These are phyloP conservation scores for Monosporascus sp. DNA, from an alignment of 2,329 filamentous ascomycete species.

Conservation along the genomic window DNA sequence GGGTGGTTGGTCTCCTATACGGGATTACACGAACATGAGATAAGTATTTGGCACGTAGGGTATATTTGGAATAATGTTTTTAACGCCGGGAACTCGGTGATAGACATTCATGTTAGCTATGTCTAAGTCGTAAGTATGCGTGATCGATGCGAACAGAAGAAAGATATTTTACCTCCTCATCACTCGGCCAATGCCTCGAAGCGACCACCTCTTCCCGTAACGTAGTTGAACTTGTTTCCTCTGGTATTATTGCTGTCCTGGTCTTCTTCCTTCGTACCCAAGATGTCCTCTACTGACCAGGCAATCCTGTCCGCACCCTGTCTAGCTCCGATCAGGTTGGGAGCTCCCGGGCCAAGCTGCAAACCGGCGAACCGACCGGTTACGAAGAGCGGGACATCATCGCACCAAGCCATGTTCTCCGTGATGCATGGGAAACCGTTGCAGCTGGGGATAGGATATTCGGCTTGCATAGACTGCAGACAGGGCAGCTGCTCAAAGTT, in stretches of 20 bases:
- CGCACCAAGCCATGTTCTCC: slow-evolving; percentile 70
- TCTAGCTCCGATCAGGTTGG: slow-evolving; percentile 69
- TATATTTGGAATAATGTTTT: no score
- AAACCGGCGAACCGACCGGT: slow-evolving; percentile 63
- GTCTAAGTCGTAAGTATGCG: no score
- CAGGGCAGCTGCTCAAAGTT: slow-evolving; percentile 57
- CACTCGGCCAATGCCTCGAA: slow-evolving; percentile 25
- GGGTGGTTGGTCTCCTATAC: no score
- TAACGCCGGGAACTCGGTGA: no score
- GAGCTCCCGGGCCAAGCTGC: slow-evolving; percentile 64
- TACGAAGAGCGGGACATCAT: slow-evolving; percentile 67
- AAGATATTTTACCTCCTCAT: background rate
- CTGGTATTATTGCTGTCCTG: slow-evolving; percentile 8
- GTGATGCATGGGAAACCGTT: slow-evolving; percentile 68
- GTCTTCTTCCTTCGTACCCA: slow-evolving; percentile 29
- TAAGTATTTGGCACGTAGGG: no score
- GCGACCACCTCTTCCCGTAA: slow-evolving; percentile 35
- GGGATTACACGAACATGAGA: no score
- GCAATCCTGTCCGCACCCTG: slow-evolving; percentile 67
- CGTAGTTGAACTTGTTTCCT: slow-evolving; percentile 25
- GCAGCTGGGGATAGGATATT: slow-evolving; percentile 56
- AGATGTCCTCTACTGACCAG: slow-evolving; percentile 60
- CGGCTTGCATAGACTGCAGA: slow-evolving; percentile 51
- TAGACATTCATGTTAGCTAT: no score
- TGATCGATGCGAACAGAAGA: no score